Percentiles rank a stretch among this genome's conserved stretches.
Evolutionary conservation across 83 land plant species (phyloP).

Genomic region (Picea abies): DNA sequence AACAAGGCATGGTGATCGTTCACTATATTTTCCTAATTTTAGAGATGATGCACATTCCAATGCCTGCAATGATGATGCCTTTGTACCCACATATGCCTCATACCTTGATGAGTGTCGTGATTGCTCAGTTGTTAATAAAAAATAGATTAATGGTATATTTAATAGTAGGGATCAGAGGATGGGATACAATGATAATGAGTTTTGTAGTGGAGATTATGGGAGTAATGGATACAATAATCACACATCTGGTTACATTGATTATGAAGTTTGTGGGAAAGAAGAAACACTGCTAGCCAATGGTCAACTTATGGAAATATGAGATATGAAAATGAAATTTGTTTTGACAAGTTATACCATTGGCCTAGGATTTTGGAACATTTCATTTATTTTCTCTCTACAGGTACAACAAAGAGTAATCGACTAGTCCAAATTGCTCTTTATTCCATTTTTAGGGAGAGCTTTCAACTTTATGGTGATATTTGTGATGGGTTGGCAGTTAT

Average conservation of each 20-base stretch:
- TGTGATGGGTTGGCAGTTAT: constrained; percentile 36
- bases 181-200: constrained; percentile 1
- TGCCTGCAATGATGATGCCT: constrained; percentile 55
- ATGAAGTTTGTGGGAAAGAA: constrained; percentile 8
- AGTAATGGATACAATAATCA: constrained; percentile 13
- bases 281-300: background rate
- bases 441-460: constrained; percentile 43
- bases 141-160: constrained; percentile 16
- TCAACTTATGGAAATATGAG: constrained; percentile 13
- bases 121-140: constrained; percentile 16
- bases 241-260: background rate
- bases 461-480: constrained; percentile 43
- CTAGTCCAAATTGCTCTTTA: constrained; percentile 40
- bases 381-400: constrained; percentile 51
- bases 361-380: constrained; percentile 44
- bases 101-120: constrained; percentile 53
- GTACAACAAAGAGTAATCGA: constrained; percentile 47
- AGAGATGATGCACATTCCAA: constrained; percentile 52
- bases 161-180: background rate
- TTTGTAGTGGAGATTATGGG: constrained; percentile 12
- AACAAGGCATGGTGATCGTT: constrained; percentile 37
- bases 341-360: constrained; percentile 43
- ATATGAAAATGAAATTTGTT: constrained; percentile 46
- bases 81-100: constrained; percentile 50
- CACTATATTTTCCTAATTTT: constrained; percentile 44